phyloP scores from a whole-genome alignment of 2,329 filamentous ascomycete genomes.

The Pseudocercospora crystallina region DNA sequence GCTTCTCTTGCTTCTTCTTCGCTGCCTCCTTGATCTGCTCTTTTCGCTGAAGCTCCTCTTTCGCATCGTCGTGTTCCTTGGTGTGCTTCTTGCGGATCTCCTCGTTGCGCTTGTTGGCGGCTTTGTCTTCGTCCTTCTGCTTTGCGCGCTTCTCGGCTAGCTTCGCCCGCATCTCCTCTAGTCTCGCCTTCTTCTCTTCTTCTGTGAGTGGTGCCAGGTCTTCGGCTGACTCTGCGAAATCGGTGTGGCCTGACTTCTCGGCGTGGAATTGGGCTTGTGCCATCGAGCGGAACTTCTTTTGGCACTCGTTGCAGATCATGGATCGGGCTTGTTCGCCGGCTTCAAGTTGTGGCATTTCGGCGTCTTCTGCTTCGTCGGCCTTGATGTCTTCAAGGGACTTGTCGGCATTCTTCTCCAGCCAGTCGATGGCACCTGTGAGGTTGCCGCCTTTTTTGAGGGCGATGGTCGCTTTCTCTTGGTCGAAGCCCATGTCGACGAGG shows the following conservation, averaged over 20 bases:
- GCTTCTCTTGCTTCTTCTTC: slow-evolving; percentile 83
- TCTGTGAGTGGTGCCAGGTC: slow-evolving; percentile 88
- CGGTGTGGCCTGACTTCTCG: slow-evolving; percentile 81
- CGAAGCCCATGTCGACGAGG: slow-evolving; percentile 73
- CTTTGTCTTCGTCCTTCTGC: slow-evolving; percentile 71
- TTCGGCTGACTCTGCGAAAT: slow-evolving; percentile 92
- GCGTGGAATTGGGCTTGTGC: slow-evolving; percentile 87
- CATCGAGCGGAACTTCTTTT: slow-evolving; percentile 81
- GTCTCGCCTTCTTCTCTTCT: slow-evolving; percentile 80
- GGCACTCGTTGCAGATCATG: slow-evolving; percentile 90
- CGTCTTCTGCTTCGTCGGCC: slow-evolving; percentile 38
- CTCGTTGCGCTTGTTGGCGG: slow-evolving; percentile 83
- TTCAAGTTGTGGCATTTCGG: slow-evolving; percentile 60
- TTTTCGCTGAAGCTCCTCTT: slow-evolving; percentile 84
- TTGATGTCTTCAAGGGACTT: slow-evolving; percentile 81
- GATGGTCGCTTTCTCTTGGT: slow-evolving; percentile 75
- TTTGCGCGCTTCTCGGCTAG: slow-evolving; percentile 70
- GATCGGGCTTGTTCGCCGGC: slow-evolving; percentile 73
- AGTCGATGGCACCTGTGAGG: slow-evolving; percentile 81
- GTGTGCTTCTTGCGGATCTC: slow-evolving; percentile 82
- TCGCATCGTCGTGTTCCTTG: slow-evolving; percentile 81
- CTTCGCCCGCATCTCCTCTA: slow-evolving; percentile 71
- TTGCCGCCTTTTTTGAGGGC: slow-evolving; percentile 82
- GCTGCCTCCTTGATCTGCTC: slow-evolving; percentile 90
- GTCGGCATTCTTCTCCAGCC: slow-evolving; percentile 90